Evolutionary conservation across 495 filamentous ascomycete species (phyloP), one percentile per base, ranked within the genome.

Genomic region (Aspergillus ellipticus): DNA sequence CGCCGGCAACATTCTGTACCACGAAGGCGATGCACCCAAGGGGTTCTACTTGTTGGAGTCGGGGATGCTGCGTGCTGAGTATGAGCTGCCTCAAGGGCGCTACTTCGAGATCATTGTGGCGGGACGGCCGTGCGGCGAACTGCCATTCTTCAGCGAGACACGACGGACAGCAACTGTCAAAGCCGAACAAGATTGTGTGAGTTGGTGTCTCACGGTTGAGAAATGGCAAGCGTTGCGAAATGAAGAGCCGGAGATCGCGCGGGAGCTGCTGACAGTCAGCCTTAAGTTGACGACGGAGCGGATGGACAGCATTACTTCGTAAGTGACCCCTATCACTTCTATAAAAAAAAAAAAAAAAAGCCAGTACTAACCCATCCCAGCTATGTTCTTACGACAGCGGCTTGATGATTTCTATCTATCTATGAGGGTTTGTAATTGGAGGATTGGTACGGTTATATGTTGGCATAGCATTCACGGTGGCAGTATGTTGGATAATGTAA

Each of bases 101-200:
- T 89, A 90, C 62, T 92, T 85, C 46, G 94, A 98, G 66, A 87
- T 90, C 57, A 96, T 98, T 41, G 89, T 97, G 2, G 90, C 91
- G 7, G 94, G 94, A 20, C 92, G 93, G 21, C 96, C 94, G 9
- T 97, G 93, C 64, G 94, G 94, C 22, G 94, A 98, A 71, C 71
- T 97, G 51, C 94, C 94, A 0, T 98, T 98, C 75, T 98, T 98
- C 71, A 88, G 86, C 15, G 88, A 90, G 63, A 96, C 92, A 0
- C 80, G 83, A 24, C 81, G 94, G 35, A 97, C 91, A 6, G 90
- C 90, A 16, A 96, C 89, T 1, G 91, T 96, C 21, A 77, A 84
- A 52, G 86, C 88, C 0, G 92, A 97, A 64, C 83, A 86, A 46
- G 83, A 92, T 58, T 87, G 85, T 54, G 84, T 93, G 13, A 84